Base-by-base conservation (phyloP, 2,329 filamentous ascomycete genomes). In the Claviceps pazoutovae region DNA sequence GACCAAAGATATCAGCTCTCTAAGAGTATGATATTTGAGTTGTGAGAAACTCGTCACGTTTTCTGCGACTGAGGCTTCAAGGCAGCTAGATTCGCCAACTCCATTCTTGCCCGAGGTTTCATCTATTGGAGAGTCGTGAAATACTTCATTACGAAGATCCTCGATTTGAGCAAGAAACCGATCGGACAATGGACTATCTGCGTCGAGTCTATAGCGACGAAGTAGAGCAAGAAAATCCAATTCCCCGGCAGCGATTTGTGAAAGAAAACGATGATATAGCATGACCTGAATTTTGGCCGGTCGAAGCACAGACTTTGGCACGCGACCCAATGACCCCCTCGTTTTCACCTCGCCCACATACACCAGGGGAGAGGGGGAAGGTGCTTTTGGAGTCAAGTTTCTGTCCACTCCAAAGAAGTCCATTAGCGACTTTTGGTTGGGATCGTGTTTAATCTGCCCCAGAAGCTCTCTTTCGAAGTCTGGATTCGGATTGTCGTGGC, bases 271-370 rank as follows among this genome's bases (percentile, higher is more conserved):
- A 57, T 91, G 89, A 63, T 97, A 98, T 0, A 97, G 72, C 67
- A 94, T 89, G 0, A 97, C 73, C 63, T 98, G 93, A 54, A 96
- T 83, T 59, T 84, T 80, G 0, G 89, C 87, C 0, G 88, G 87
- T 11, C 85, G 79, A 34, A 91, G 77, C 45, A 88, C 74, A 0
- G 82, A 78, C 1, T 79, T 71, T 21, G 80, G 79, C 1, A 78
- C 74, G 1, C 89, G 87, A 2, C 87, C 62, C 2, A 74, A 76
- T 4, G 76, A 79, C 1, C 74, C 75, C 17, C 90, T 79, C 0
- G 91, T 97, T 67, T 98, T 98, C 56, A 95, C 80, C 59, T 98
- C 93, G 0, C 82, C 83, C 48, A 98, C 71, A 64, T 94, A 96
- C n/a, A 79, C 63, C 54, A 69, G 69, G 23, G 61, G 58, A 0